Evolutionary conservation across 495 filamentous ascomycete species (phyloP).

Genomic region (Penicillium canescens): DNA sequence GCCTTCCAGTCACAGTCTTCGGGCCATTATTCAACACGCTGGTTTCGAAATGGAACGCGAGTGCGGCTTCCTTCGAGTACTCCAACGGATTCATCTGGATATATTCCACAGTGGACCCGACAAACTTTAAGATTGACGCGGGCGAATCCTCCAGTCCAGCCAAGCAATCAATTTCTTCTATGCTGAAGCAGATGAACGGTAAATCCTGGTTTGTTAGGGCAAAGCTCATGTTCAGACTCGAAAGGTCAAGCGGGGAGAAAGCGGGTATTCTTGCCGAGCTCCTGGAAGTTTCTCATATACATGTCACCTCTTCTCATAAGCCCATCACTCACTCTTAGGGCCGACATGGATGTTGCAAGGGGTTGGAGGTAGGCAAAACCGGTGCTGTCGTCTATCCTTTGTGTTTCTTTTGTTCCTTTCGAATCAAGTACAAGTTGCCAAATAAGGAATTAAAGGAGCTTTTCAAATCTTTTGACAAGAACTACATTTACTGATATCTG

Average conservation of each 20-base stretch:
- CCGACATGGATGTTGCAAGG: neutral
- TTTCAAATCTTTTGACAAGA: neutral
- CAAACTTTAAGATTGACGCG: neutral
- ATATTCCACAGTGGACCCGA: conserved; percentile 1
- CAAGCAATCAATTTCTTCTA: neutral
- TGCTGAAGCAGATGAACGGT: neutral
- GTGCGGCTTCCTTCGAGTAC: conserved; percentile 6
- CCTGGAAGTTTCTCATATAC: neutral
- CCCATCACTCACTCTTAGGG: conserved; percentile 1
- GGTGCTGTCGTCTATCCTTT: neutral
- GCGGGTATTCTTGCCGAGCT: neutral
- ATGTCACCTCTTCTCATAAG: conserved; percentile 3
- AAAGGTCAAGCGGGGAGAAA: neutral
- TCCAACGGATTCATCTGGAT: conserved; percentile 9
- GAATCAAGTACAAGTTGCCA: neutral
- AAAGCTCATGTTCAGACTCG: conserved; percentile 1
- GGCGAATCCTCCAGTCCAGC: neutral
- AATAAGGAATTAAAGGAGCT: neutral
- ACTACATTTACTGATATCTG: neutral
- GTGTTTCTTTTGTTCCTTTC: neutral
- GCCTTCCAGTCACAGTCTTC: neutral
- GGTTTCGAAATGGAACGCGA: conserved; percentile 4
- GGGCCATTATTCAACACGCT: conserved; percentile 12
- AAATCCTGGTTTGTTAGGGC: conserved; percentile 1
- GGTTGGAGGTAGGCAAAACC: neutral